Conservation (phyloP, 306 rosid genomes). For the Dalbergia cochinchinensis region DNA sequence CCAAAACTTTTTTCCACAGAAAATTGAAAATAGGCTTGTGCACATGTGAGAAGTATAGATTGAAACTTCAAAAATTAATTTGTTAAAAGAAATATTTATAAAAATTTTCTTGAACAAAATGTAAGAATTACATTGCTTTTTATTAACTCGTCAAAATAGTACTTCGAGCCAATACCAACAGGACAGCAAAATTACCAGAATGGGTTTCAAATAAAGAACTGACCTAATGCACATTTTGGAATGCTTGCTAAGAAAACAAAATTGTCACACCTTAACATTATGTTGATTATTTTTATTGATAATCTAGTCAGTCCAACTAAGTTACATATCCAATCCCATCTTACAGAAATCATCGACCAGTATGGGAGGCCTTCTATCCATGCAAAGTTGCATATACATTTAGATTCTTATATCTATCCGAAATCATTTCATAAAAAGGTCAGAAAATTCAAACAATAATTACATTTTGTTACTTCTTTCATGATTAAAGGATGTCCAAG, state of each 20-base stretch:
- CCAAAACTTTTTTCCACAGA: not conserved
- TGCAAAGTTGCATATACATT: not conserved
- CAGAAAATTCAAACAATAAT: constrained; percentile 38
- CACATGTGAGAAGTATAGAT: not conserved
- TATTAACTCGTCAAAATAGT: constrained; percentile 12
- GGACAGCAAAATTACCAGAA: constrained; percentile 1
- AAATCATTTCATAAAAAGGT: constrained; percentile 5
- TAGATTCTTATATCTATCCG: constrained; percentile 8
- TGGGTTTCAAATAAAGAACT: constrained; percentile 1
- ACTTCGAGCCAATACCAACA: constrained; percentile 1
- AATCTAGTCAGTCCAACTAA: constrained; percentile 23
- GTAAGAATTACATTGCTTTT: constrained; percentile 19
- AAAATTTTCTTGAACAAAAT: not conserved
- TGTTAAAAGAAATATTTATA: not conserved
- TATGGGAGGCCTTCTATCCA: not conserved
- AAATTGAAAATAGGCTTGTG: constrained; percentile 34
- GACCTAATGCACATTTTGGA: not conserved
- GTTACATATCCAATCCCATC: not conserved
- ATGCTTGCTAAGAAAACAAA: not conserved
- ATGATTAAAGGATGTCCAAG: constrained; percentile 64
- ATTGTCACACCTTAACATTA: not conserved
- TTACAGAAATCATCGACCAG: constrained; percentile 24
- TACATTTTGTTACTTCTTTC: constrained; percentile 57
- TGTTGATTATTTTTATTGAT: not conserved
- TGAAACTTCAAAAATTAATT: not conserved